Base-by-base conservation (phyloP, 2,329 filamentous ascomycete genomes). In the Aspergillus arachidicola region DNA sequence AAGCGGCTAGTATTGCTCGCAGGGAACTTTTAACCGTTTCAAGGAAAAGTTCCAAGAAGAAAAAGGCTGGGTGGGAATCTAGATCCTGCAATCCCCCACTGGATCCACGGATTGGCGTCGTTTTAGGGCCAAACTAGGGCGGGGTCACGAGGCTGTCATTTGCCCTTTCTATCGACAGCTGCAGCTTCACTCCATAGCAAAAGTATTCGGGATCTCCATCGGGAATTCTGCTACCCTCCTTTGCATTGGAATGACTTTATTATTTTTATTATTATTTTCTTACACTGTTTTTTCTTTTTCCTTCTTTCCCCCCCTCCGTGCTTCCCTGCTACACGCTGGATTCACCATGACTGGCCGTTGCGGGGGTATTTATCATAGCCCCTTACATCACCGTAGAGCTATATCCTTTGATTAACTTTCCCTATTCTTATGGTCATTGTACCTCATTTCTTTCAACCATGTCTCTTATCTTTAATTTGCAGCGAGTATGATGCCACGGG, bases 401-500 rank as follows among this genome's bases (percentile, higher is more conserved):
- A 38, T 55, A 55, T 36, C 51, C 34, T 36, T 28, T 21, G 51
- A 38, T 55, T 55, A 28, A 55, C n/a, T 55, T 55, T 55, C 34
- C 28, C 51, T 16, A 23, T 55, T 19, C 16, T 41, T 36, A 54
- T 54, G 21, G 30, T 45, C 56, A 30, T 43, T 46, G 38, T 30
- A 58, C 43, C 41, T 38, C 38, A 21, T n/a, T 23, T 58, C n/a
- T 58, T 46, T 19, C 56, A 48, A 55, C 51, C 41, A 58, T 58
- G 56, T 46, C 45, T 45, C 21, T 34, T 36, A 10, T n/a, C 38
- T 50, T 34, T 34, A 11, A 7, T 46, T 23, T n/a, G 7, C 43
- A 34, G 10, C 19, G n/a, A 61, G 45, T 57, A 75, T 66, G 66
- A 75, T 72, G 70, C 70, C 72, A 48, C 71, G 69, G 30, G 73